phyloP scores from a whole-genome alignment of 805 yeast species.

The Hanseniaspora lindneri region DNA sequence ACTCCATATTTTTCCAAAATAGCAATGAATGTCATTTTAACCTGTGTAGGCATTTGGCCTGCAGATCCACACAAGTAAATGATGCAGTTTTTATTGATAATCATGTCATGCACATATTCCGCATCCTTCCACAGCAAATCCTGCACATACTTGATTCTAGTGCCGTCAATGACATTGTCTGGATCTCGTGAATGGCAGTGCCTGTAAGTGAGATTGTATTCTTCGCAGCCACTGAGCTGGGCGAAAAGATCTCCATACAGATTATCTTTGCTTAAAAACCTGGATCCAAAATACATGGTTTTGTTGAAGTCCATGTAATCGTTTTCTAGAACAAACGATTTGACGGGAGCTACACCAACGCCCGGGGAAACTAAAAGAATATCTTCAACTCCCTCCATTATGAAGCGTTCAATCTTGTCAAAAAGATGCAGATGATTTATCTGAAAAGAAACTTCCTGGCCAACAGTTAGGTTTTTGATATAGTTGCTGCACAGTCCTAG shows the following conservation, averaged over 20 bases:
- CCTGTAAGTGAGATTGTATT: constrained; percentile 30
- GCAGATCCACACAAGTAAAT: constrained; percentile 85
- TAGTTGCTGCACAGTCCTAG: constrained; percentile 75
- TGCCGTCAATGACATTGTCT: constrained; percentile 24
- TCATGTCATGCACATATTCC: constrained; percentile 38
- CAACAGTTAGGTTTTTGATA: constrained; percentile 40
- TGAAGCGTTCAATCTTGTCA: constrained; percentile 31
- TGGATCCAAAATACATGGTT: constrained; percentile 59
- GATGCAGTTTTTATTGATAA: constrained; percentile 45
- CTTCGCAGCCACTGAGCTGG: constrained; percentile 26
- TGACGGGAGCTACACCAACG: constrained; percentile 92
- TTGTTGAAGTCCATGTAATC: constrained; percentile 25
- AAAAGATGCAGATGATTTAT: constrained; percentile 33
- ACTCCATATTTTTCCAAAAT: constrained; percentile 40
- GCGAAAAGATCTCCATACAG: constrained; percentile 50
- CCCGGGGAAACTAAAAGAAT: constrained; percentile 80
- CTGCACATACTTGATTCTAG: constrained; percentile 57
- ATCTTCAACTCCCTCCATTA: constrained; percentile 9
- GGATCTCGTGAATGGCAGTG: constrained; percentile 42
- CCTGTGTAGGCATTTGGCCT: constrained; percentile 87
- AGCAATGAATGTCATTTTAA: constrained; percentile 63
- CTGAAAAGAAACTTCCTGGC: constrained; percentile 38
- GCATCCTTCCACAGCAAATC: constrained; percentile 48
- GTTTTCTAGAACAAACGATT: constrained; percentile 45
- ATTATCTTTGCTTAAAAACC: constrained; percentile 54